These are phyloP conservation scores for Sporothrix variecibatus DNA, from an alignment of 2,329 filamentous ascomycete species.

Conservation along the genomic window DNA sequence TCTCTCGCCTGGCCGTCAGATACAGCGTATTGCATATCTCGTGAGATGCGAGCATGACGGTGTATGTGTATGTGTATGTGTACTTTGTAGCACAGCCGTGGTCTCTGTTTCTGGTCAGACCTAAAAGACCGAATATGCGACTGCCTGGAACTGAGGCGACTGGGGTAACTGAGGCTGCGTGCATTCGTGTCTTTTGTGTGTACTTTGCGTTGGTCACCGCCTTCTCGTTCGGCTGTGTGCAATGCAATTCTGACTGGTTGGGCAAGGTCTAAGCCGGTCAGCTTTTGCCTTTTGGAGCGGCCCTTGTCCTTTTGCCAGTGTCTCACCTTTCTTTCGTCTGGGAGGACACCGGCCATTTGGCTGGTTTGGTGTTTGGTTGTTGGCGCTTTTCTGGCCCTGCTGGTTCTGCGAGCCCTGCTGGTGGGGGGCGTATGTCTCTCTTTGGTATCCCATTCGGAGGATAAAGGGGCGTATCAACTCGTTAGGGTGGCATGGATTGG, in stretches of 20 bases:
- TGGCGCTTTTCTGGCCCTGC: neutral
- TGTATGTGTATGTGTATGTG: neutral
- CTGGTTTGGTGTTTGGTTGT: conserved; percentile 8
- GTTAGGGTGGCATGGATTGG: conserved; percentile 14
- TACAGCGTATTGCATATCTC: neutral
- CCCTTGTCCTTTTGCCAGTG: neutral
- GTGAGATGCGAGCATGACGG: conserved; percentile 1
- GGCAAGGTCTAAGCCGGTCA: neutral
- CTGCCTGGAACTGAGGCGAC: neutral
- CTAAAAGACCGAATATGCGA: neutral
- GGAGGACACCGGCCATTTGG: conserved; percentile 8
- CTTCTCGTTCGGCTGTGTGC: conserved; percentile 4
- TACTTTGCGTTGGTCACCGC: conserved; percentile 11
- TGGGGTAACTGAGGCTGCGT: neutral
- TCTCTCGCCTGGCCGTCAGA: neutral
- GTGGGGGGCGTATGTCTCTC: conserved; percentile 14
- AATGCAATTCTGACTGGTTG: neutral
- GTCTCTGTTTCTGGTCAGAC: neutral
- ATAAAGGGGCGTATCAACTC: conserved; percentile 14
- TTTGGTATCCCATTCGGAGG: conserved; percentile 19
- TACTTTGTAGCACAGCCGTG: conserved; percentile 11
- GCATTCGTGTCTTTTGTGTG: neutral
- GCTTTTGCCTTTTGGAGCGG: neutral
- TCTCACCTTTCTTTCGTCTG: conserved; percentile 18
- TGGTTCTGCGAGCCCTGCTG: neutral